Evolutionary conservation across 805 yeast genomes (phyloP).

Genomic region (Starmerella geochares): DNA sequence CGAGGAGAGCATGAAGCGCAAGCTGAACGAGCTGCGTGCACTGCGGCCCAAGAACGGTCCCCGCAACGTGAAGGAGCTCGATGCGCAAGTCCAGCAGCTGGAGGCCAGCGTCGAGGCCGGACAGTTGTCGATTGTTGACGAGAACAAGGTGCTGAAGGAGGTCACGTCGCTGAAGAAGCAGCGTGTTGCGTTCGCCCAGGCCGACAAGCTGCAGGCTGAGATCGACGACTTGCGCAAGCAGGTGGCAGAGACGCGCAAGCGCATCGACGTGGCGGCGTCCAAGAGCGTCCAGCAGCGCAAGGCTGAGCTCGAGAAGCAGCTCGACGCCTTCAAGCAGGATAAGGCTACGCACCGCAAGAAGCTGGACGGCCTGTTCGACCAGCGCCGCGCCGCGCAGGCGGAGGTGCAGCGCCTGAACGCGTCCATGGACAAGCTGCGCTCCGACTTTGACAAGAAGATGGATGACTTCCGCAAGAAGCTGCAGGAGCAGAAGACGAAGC

Average conservation of each 20-base stretch:
- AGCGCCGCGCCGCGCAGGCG: slow-evolving; percentile 53
- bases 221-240: slow-evolving; percentile 71
- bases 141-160: slow-evolving; percentile 75
- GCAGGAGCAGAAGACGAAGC: slow-evolving; percentile 60
- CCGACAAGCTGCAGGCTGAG: slow-evolving; percentile 65
- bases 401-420: slow-evolving; percentile 59
- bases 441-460: slow-evolving; percentile 57
- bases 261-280: slow-evolving; percentile 47
- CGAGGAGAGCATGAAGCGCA: slow-evolving; percentile 64
- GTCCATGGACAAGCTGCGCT: slow-evolving; percentile 37
- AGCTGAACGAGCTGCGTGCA: slow-evolving; percentile 61
- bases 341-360: slow-evolving; percentile 57
- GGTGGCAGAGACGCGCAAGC: slow-evolving; percentile 63
- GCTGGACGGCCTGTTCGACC: slow-evolving; percentile 46
- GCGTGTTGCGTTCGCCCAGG: slow-evolving; percentile 61
- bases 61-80: slow-evolving; percentile 36
- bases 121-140: slow-evolving; percentile 75
- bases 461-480: slow-evolving; percentile 65
- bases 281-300: slow-evolving; percentile 57
- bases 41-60: slow-evolving; percentile 61
- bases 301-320: slow-evolving; percentile 60
- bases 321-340: slow-evolving; percentile 51
- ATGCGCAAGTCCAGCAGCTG: slow-evolving; percentile 34
- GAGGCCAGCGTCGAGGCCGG: slow-evolving; percentile 74
- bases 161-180: slow-evolving; percentile 71